Conservation (phyloP, 257 asterid genomes). For the Verbascum thapsus region DNA sequence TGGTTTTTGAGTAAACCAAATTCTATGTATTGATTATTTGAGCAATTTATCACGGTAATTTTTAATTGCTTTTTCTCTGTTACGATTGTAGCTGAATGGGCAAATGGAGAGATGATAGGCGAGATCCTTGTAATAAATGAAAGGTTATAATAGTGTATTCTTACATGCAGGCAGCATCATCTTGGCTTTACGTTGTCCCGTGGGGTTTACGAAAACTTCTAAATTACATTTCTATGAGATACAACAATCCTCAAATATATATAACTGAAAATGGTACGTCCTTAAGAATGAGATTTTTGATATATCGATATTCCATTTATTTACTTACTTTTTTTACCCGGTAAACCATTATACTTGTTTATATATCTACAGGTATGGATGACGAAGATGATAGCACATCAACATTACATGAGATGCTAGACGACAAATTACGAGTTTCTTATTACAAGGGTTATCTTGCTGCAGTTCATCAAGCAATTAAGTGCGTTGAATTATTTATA, state of each 20-base stretch:
- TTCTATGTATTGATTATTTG: background rate
- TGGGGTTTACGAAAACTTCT: too few species aligned
- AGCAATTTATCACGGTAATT: background rate
- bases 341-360: slow-evolving; percentile 8
- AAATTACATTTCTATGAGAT: too few species aligned
- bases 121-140: slow-evolving; percentile 29
- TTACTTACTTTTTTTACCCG: background rate
- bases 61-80: slow-evolving; percentile 23
- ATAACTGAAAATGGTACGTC: too few species aligned
- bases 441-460: too few species aligned
- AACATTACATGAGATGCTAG: too few species aligned
- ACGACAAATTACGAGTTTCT: too few species aligned
- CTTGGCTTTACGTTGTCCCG: too few species aligned
- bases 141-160: slow-evolving; percentile 13
- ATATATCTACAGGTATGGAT: slow-evolving; percentile 52
- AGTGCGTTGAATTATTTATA: slow-evolving; percentile 19
- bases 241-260: too few species aligned
- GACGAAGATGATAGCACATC: slow-evolving; percentile 41
- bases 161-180: slow-evolving; percentile 48
- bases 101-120: slow-evolving; percentile 51
- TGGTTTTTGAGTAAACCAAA: too few species aligned
- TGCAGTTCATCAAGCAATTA: too few species aligned
- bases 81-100: slow-evolving; percentile 51
- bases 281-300: too few species aligned
- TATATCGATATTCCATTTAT: too few species aligned